These are phyloP conservation scores for Penicillium sp. DNA, from an alignment of 2,329 filamentous ascomycete species.

Conservation along the genomic window DNA sequence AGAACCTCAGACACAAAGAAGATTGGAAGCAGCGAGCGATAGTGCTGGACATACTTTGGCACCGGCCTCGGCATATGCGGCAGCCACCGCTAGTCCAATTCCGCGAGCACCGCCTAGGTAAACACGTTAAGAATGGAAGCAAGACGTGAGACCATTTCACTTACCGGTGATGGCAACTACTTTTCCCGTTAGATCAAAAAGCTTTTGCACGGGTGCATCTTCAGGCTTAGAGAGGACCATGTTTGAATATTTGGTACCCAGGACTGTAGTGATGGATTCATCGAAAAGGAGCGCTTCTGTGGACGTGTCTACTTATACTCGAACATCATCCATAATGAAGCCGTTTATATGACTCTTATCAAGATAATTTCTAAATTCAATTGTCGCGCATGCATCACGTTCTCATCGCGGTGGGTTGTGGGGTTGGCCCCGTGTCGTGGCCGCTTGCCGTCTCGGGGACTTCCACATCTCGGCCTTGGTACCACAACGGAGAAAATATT, in stretches of 20 bases:
- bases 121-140: not conserved
- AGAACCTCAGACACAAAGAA: not conserved
- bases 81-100: slow-evolving; percentile 5
- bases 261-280: too few species aligned
- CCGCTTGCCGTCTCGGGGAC: not conserved
- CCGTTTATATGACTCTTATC: too few species aligned
- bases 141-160: not conserved
- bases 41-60: slow-evolving; percentile 16
- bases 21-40: too few species aligned
- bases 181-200: slow-evolving; percentile 7
- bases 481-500: too few species aligned
- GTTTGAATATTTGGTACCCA: not conserved
- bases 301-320: not conserved
- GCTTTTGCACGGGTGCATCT: slow-evolving; percentile 6
- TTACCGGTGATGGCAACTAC: slow-evolving; percentile 11
- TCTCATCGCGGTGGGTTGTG: not conserved
- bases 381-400: too few species aligned
- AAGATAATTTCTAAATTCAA: too few species aligned
- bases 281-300: too few species aligned
- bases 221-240: slow-evolving; percentile 5
- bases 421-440: not conserved
- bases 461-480: too few species aligned
- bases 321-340: too few species aligned
- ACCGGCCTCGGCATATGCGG: slow-evolving; percentile 2
- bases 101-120: not conserved